Percentiles rank a stretch among this genome's conserved stretches.
Evolutionary conservation across 768 basidiomycete species (phyloP).

Genomic region (Mrakia frigida): DNA sequence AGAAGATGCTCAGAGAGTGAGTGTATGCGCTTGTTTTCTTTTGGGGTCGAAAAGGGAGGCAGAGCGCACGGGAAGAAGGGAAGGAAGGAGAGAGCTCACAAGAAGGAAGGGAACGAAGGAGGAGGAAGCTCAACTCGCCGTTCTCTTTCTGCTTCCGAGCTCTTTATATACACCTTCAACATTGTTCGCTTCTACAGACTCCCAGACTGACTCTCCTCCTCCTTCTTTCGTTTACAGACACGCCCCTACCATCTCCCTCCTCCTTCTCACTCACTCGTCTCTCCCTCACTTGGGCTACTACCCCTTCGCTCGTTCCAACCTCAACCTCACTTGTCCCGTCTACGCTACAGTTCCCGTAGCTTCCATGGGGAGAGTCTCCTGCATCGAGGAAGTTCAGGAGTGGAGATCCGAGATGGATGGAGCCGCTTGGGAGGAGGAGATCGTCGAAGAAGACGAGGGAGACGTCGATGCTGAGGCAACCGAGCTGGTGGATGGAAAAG

Average conservation of each 20-base stretch:
- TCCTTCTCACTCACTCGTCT: slow-evolving; percentile 90
- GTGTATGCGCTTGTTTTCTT: slow-evolving; percentile 22
- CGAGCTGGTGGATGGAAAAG: neutral
- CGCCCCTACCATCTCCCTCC: slow-evolving; percentile 77
- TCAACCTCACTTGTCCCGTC: slow-evolving; percentile 74
- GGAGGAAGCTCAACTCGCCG: neutral
- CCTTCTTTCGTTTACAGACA: slow-evolving; percentile 49
- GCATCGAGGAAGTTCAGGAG: slow-evolving; percentile 78
- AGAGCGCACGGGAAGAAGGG: neutral
- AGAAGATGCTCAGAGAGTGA: slow-evolving; percentile 29
- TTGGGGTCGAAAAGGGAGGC: neutral
- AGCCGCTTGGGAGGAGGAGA: slow-evolving; percentile 31
- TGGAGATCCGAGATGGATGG: slow-evolving; percentile 48
- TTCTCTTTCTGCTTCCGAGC: neutral
- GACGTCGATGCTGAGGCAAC: slow-evolving; percentile 49
- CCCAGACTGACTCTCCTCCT: slow-evolving; percentile 25
- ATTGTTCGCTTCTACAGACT: too few relatives aligned
- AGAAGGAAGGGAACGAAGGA: neutral
- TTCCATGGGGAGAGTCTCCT: slow-evolving; percentile 88
- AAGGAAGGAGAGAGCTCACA: too few relatives aligned
- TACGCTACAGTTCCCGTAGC: slow-evolving; percentile 94
- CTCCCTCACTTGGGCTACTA: slow-evolving; percentile 84
- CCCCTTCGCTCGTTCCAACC: slow-evolving; percentile 78
- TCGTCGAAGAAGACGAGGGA: slow-evolving; percentile 29
- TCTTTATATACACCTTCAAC: too few relatives aligned